Evolutionary conservation across 352 stramenopile species (phyloP), one percentile per base, ranked within the genome.

Genomic region (Phytophthora macrochlamydospora): DNA sequence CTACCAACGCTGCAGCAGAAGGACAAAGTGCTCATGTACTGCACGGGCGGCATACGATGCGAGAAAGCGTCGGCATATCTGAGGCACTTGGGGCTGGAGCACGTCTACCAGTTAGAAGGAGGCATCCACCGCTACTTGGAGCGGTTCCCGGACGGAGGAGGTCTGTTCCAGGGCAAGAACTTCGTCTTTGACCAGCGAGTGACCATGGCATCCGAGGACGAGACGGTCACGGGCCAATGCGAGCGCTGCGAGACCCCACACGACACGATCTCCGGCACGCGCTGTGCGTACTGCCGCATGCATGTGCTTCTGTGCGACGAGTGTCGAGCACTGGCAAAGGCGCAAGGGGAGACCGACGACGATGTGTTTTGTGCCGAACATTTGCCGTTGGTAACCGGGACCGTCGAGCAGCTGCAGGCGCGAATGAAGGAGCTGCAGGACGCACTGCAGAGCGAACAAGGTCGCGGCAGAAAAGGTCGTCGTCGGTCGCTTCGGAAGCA

Each of bases 111-210:
- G 63, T 68, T 96, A 6, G 55, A 90, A 51, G 88, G 88, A 53
- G 88, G 88, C 33, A 95, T 96, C 54, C 85, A 94, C 51, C 87
- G 87, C 32, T 96, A 93, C 73, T 74, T 96, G 29, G 85, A 95
- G 67, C 62, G 66, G n/a, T 93, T 86, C 54, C 82, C 84, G 1
- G 82, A 89, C 58, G 86, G 88, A 24, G 81, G 77, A 11, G 85
- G 80, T 0, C 64, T 84, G 31, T 96, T 93, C 69, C 71, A 85
- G 9, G 86, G 87, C 71, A 93, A 96, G 64, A 93, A 93, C 69
- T 96, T 93, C 61, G 87, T 95, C 44, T 96, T 94, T 46, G 88
- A 96, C 56, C 71, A 94, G 66, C 85, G 88, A 7, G 85, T 94
- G 29, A 75, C 84, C 2, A 79, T 96, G 62, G 73, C 75, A 28